A percentile compares a stretch with the other conserved stretches of the same genome.
Conservation (phyloP, 805 yeast genomes). For the Hanseniaspora taiwanica region DNA sequence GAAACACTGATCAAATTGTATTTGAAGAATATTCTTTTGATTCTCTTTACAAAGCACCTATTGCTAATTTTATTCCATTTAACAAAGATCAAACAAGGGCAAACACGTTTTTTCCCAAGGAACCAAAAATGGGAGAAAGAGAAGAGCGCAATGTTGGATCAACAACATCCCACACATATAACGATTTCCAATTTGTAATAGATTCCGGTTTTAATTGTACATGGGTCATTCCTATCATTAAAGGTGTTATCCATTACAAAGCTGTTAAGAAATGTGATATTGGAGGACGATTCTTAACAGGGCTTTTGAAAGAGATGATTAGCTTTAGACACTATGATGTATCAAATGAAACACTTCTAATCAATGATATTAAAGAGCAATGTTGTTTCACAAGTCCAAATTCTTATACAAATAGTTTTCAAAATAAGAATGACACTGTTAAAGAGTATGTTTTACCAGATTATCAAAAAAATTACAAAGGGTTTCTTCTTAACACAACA, state of each 20-base stretch:
- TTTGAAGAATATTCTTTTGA: conserved; percentile 88
- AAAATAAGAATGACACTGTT: conserved; percentile 19
- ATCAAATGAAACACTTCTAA: conserved; percentile 75
- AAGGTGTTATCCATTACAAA: conserved; percentile 62
- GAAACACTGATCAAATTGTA: conserved; percentile 77
- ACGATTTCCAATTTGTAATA: conserved; percentile 64
- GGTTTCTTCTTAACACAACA: conserved; percentile 41
- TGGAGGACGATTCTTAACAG: conserved; percentile 78
- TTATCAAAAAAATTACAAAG: conserved; percentile 64
- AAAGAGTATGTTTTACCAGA: conserved; percentile 80
- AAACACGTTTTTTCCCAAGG: conserved; percentile 9
- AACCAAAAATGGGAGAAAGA: not conserved
- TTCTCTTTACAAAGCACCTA: conserved; percentile 52
- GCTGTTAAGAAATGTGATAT: conserved; percentile 71
- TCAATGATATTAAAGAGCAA: conserved; percentile 75
- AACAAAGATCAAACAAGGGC: conserved; percentile 16
- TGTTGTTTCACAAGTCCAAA: conserved; percentile 32
- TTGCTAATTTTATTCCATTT: conserved; percentile 55
- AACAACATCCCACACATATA: conserved; percentile 12
- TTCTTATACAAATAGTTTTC: conserved; percentile 27
- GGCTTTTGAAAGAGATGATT: conserved; percentile 68
- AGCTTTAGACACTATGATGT: conserved; percentile 89
- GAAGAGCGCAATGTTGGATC: not conserved
- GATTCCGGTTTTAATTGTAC: conserved; percentile 86
- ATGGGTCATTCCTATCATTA: conserved; percentile 72